These are phyloP conservation scores for Pichia eremophila DNA, from an alignment of 805 yeast species.

Conservation along the genomic window DNA sequence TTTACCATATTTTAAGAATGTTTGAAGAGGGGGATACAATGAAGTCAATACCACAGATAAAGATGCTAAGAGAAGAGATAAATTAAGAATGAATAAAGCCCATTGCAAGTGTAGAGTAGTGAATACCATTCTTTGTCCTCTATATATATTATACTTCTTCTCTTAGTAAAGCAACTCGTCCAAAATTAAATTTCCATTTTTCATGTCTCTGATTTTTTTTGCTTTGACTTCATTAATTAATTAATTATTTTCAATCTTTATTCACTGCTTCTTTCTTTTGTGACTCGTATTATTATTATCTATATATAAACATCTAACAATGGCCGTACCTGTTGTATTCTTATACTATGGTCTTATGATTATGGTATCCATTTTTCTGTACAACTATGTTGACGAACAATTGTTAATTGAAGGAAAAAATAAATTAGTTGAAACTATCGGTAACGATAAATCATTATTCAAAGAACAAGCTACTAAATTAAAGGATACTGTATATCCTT, in stretches of 20 bases:
- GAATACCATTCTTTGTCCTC: too few species aligned
- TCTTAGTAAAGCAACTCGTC: too few species aligned
- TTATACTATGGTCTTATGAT: constrained; percentile 4
- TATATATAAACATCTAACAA: not conserved
- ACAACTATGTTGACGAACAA: not conserved
- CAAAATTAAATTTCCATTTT: too few species aligned
- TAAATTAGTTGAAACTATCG: not conserved
- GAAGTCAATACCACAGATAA: not conserved
- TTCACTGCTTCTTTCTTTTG: not conserved
- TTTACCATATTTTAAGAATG: constrained; percentile 14
- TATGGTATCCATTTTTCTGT: constrained; percentile 3
- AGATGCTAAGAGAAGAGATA: not conserved
- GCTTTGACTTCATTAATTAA: too few species aligned
- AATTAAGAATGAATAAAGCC: not conserved
- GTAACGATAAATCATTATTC: not conserved
- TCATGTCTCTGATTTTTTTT: too few species aligned
- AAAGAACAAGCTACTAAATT: not conserved
- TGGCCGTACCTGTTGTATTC: constrained; percentile 1
- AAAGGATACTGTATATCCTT: not conserved
- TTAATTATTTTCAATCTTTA: not conserved
- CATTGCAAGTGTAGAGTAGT: too few species aligned
- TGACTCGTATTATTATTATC: not conserved
- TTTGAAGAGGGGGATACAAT: constrained; percentile 1
- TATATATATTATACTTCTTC: too few species aligned
- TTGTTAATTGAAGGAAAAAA: constrained; percentile 1